phyloP scores from a whole-genome alignment of 805 yeast species.

The Blastobotrys mokoenaii region DNA sequence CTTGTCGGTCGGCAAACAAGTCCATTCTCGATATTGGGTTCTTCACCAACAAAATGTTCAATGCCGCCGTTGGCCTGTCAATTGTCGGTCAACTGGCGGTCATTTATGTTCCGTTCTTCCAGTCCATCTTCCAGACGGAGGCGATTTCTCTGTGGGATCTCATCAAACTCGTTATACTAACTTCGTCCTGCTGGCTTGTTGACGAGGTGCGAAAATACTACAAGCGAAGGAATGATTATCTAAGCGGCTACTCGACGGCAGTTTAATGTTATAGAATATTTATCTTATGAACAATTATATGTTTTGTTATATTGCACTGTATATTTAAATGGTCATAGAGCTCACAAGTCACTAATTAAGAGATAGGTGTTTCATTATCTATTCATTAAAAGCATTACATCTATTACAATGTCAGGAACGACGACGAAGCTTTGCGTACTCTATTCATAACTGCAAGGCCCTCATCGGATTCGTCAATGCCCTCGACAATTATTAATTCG shows the following conservation, averaged over 20 bases:
- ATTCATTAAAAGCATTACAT: not conserved
- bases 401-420: slow-evolving; percentile 9
- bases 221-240: slow-evolving; percentile 19
- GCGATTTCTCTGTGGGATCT: slow-evolving; percentile 69
- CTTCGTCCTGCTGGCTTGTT: slow-evolving; percentile 75
- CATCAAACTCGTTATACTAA: slow-evolving; percentile 47
- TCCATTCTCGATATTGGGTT: slow-evolving; percentile 78
- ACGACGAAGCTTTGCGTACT: slow-evolving; percentile 71
- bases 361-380: too few relatives aligned
- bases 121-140: slow-evolving; percentile 89
- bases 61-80: slow-evolving; percentile 83
- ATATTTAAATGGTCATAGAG: too few relatives aligned
- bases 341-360: not conserved
- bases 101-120: slow-evolving; percentile 88
- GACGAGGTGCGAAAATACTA: slow-evolving; percentile 72
- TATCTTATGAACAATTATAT: too few relatives aligned
- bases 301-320: not conserved
- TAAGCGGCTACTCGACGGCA: slow-evolving; percentile 15
- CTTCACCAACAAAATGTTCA: slow-evolving; percentile 78
- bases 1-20: slow-evolving; percentile 84
- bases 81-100: slow-evolving; percentile 88
- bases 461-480: slow-evolving; percentile 62
- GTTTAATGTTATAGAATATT: slow-evolving; percentile 10
- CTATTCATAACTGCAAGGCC: slow-evolving; percentile 96
- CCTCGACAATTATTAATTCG: slow-evolving; percentile 75